Evolutionary conservation across 1,284 basidiomycete species (phyloP).

Genomic region (Rhodotorula sp.): DNA sequence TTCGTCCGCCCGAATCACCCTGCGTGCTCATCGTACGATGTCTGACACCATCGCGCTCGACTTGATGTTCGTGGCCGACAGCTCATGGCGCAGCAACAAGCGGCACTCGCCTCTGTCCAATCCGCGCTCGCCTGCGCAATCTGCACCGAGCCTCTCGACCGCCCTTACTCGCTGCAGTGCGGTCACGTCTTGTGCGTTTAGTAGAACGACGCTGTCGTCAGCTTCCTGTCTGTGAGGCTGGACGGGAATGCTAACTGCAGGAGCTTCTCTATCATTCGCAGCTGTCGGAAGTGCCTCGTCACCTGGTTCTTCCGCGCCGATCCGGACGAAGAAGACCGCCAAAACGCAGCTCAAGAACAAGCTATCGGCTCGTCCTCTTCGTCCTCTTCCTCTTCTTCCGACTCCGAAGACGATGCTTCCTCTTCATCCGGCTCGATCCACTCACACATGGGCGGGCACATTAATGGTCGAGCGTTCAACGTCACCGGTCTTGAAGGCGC

Average conservation of each 20-base stretch:
- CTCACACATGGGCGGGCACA: conserved; percentile 7
- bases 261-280: neutral
- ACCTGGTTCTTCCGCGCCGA: conserved; percentile 40
- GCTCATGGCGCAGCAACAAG: conserved; percentile 22
- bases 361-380: neutral
- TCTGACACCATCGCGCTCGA: too few species aligned
- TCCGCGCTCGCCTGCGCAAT: conserved; percentile 28
- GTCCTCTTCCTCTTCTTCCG: conserved; percentile 1
- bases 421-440: neutral
- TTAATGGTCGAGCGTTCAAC: conserved; percentile 2
- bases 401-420: neutral
- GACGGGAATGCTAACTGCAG: neutral
- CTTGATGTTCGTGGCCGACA: too few species aligned
- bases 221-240: neutral
- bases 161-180: conserved; percentile 34
- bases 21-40: too few species aligned
- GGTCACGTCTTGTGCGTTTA: conserved; percentile 40
- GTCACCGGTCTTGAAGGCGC: neutral
- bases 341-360: neutral
- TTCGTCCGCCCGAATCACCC: neutral
- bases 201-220: neutral
- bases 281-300: conserved; percentile 37
- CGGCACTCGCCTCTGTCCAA: conserved; percentile 25
- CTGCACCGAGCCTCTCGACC: conserved; percentile 38
- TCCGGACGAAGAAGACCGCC: conserved; percentile 7